These are phyloP conservation scores for Senecio squalidus DNA, from an alignment of 140 eudicot genomes.

Conservation along the genomic window DNA sequence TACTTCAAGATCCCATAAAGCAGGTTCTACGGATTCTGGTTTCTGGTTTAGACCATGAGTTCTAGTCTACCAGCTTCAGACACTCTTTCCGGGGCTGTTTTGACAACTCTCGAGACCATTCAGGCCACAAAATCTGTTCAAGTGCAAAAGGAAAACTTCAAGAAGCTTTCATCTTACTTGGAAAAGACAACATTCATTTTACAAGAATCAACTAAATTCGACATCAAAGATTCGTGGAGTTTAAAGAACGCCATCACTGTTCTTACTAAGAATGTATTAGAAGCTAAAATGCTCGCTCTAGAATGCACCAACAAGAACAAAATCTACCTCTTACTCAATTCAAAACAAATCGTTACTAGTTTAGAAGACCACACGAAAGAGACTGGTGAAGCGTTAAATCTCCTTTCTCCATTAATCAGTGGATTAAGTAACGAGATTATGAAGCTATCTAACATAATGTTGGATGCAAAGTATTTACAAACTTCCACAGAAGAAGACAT, in stretches of 20 bases:
- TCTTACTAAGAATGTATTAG: conserved; percentile 20
- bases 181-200: conserved; percentile 22
- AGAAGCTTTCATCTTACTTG: conserved; percentile 29
- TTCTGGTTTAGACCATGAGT: conserved; percentile 11
- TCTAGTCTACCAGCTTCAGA: conserved; percentile 15
- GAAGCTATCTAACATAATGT: conserved; percentile 31
- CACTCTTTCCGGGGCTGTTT: conserved; percentile 19
- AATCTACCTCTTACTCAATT: conserved; percentile 38
- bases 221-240: conserved; percentile 4
- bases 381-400: conserved; percentile 13
- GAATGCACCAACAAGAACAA: conserved; percentile 36
- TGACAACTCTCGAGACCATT: conserved; percentile 22
- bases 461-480: conserved; percentile 22
- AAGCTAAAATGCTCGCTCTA: conserved; percentile 27
- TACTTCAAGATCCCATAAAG: conserved; percentile 1
- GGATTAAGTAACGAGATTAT: conserved; percentile 23
- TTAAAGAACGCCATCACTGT: conserved; percentile 14
- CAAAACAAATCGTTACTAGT: conserved; percentile 10
- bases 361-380: conserved; percentile 35
- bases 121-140: conserved; percentile 21
- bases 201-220: conserved; percentile 16
- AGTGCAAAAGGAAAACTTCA: conserved; percentile 38
- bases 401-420: conserved; percentile 21
- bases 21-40: background rate
- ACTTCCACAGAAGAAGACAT: conserved; percentile 33